Evolutionary conservation across 1,139 yeast genomes (phyloP).

Genomic region (Saccharomyces hybrid): DNA sequence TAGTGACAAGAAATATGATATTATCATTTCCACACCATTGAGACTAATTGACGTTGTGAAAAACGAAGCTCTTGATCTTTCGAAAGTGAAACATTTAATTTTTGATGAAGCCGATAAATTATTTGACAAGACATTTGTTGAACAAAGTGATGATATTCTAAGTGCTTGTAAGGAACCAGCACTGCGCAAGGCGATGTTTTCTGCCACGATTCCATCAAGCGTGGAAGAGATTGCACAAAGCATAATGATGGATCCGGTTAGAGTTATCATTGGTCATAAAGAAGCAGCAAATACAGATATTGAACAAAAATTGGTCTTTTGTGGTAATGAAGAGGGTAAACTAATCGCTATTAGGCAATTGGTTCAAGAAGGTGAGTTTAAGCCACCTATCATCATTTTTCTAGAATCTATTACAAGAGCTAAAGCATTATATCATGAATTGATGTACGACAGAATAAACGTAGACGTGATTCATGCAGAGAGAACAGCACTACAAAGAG

Average conservation of each 20-base stretch:
- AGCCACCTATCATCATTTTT: conserved; percentile 89
- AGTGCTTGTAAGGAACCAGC: conserved; percentile 47
- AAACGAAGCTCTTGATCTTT: conserved; percentile 50
- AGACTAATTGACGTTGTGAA: conserved; percentile 75
- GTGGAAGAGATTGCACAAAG: conserved; percentile 83
- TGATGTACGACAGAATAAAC: conserved; percentile 80
- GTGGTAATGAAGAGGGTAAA: conserved; percentile 94
- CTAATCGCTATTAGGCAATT: conserved; percentile 83
- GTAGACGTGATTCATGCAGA: conserved; percentile 97
- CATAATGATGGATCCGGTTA: conserved; percentile 71
- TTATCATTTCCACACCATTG: conserved; percentile 81
- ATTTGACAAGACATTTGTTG: conserved; percentile 83
- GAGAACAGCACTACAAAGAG: conserved; percentile 83
- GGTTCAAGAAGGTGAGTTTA: conserved; percentile 75
- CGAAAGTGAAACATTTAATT: conserved; percentile 61
- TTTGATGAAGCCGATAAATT: conserved; percentile 95
- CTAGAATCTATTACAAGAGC: conserved; percentile 90
- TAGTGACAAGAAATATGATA: conserved; percentile 60
- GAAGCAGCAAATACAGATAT: conserved; percentile 85
- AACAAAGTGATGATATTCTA: conserved; percentile 82
- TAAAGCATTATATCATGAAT: conserved; percentile 86
- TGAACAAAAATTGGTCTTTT: conserved; percentile 74
- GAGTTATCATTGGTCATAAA: conserved; percentile 86
- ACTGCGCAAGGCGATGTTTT: conserved; percentile 69
- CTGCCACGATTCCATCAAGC: conserved; percentile 92